Evolutionary conservation across 2,329 filamentous ascomycete species (phyloP).

Genomic region (Claviceps africana): DNA sequence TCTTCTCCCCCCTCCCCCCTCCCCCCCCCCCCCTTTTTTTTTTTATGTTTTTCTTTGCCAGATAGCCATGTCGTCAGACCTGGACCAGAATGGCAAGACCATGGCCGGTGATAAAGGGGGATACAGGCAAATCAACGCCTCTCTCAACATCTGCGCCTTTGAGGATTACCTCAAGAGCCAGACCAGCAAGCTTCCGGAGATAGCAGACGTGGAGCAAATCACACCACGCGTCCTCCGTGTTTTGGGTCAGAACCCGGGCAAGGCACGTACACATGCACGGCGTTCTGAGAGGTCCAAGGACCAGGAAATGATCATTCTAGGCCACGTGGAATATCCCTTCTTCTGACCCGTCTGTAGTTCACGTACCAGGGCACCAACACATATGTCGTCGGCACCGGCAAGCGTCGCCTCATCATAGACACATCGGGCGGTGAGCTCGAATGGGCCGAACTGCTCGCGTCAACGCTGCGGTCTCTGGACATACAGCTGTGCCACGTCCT

Average conservation of each 20-base stretch:
- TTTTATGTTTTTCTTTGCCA: neutral
- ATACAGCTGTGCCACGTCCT: slow-evolving; percentile 28
- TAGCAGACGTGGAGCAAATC: slow-evolving; percentile 26
- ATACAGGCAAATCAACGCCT: slow-evolving; percentile 33
- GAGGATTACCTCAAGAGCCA: slow-evolving; percentile 32
- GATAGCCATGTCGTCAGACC: neutral
- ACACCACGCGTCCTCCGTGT: slow-evolving; percentile 27
- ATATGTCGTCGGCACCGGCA: slow-evolving; percentile 56
- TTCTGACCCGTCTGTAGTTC: slow-evolving; percentile 24
- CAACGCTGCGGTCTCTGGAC: slow-evolving; percentile 8
- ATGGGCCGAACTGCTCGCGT: slow-evolving; percentile 33
- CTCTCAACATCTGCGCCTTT: slow-evolving; percentile 31
- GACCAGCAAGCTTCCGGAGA: slow-evolving; percentile 18
- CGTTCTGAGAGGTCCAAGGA: too few species aligned
- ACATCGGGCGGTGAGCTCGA: slow-evolving; percentile 52
- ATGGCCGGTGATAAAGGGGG: slow-evolving; percentile 14
- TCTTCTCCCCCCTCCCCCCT: too few species aligned
- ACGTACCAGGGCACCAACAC: slow-evolving; percentile 56
- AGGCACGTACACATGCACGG: slow-evolving; percentile 14
- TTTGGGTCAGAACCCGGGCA: slow-evolving; percentile 29
- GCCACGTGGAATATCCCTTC: too few species aligned
- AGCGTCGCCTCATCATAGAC: slow-evolving; percentile 52
- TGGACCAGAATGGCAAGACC: neutral
- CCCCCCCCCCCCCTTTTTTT: too few species aligned
- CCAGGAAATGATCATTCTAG: too few species aligned